Evolutionary conservation across 441 rosid species (phyloP).

Genomic region (Hypseocharis bilobata): DNA sequence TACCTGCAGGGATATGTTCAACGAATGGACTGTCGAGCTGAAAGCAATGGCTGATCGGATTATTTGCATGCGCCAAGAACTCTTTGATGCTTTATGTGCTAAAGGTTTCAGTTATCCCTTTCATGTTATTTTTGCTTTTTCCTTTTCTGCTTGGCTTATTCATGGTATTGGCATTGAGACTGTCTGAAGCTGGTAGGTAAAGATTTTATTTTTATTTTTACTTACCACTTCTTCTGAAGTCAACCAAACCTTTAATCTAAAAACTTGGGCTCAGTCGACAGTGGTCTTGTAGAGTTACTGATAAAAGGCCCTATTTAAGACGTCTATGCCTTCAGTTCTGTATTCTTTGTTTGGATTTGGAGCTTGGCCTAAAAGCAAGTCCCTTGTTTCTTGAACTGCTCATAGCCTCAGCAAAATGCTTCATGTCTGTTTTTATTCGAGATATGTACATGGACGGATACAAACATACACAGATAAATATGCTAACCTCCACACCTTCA

Average conservation of each 20-base stretch:
- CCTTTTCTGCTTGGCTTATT: not conserved
- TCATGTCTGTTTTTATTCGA: no score
- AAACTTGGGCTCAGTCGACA: no score
- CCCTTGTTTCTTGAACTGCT: conserved; percentile 5
- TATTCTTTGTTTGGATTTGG: conserved; percentile 1
- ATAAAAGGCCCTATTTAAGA: not conserved
- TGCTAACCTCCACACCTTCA: not conserved
- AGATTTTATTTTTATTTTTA: no score
- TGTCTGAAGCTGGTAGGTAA: no score
- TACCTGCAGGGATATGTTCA: conserved; percentile 38
- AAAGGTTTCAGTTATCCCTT: conserved; percentile 31
- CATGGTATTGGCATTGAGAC: no score
- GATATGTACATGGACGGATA: not conserved
- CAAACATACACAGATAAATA: not conserved
- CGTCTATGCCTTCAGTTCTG: not conserved
- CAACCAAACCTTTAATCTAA: no score
- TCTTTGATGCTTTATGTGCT: conserved; percentile 39
- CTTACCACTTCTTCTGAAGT: no score
- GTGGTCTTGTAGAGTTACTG: not conserved
- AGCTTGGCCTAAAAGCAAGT: conserved; percentile 1
- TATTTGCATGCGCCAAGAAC: conserved; percentile 52
- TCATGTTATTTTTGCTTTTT: not conserved
- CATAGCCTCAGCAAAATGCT: not conserved
- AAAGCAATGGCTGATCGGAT: conserved; percentile 65
- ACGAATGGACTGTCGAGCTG: conserved; percentile 54